Conservation (phyloP, 2,329 filamentous ascomycete species). For the Colletotrichum endophyticum region DNA sequence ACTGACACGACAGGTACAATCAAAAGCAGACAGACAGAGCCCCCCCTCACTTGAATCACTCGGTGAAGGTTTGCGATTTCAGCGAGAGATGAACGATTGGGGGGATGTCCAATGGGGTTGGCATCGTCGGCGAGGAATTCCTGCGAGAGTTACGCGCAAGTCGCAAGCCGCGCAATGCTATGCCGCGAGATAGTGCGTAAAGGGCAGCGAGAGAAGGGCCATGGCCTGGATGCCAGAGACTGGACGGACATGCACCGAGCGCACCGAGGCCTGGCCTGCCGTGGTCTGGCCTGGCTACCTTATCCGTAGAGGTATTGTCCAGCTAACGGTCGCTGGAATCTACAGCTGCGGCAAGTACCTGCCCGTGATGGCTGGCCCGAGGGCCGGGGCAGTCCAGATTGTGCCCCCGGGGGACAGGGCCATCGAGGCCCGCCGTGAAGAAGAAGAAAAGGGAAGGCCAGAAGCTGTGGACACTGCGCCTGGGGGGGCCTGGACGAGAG, state of each 20-base stretch:
- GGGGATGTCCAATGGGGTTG: neutral
- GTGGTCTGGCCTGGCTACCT: too few relatives aligned
- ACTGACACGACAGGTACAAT: neutral
- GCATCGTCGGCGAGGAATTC: neutral
- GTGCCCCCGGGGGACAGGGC: conserved; percentile 33
- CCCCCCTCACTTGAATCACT: neutral
- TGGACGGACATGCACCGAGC: conserved; percentile 16
- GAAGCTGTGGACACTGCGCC: neutral
- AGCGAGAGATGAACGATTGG: neutral
- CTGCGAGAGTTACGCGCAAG: neutral
- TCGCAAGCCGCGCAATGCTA: neutral
- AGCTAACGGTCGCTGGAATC: neutral
- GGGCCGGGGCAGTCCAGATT: conserved; percentile 26
- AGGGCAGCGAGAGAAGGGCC: neutral
- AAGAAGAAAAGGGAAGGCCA: neutral
- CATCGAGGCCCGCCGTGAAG: neutral
- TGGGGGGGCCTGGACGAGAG: neutral
- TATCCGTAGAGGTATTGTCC: neutral
- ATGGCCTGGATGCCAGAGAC: neutral
- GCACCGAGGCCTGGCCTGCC: neutral
- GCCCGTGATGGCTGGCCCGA: neutral
- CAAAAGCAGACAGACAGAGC: neutral
- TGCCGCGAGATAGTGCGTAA: neutral
- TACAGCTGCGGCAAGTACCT: neutral
- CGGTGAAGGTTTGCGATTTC: conserved; percentile 6